phyloP scores from a whole-genome alignment of 164 flowering plant genomes.

The Chloranthus sessilifolius region DNA sequence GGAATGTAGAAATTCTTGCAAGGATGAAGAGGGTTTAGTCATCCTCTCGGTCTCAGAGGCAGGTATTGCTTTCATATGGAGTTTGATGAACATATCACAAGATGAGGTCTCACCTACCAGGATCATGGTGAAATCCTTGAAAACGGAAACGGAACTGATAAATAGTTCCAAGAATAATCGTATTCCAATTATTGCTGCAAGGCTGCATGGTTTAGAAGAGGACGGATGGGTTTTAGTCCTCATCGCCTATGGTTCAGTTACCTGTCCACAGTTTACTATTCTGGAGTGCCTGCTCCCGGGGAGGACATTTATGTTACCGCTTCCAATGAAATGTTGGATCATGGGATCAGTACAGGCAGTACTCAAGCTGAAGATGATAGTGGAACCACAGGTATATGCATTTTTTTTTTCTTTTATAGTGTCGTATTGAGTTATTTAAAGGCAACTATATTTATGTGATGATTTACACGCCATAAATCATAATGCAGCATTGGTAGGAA shows the following conservation, averaged over 20 bases:
- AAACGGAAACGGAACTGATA: conserved; percentile 7
- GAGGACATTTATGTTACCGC: conserved; percentile 21
- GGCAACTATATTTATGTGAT: too few species aligned
- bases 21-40: conserved; percentile 18
- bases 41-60: conserved; percentile 30
- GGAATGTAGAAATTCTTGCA: conserved; percentile 21
- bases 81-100: conserved; percentile 19
- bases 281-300: conserved; percentile 18
- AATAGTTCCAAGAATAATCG: conserved; percentile 22
- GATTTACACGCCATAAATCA: too few species aligned
- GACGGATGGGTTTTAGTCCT: conserved; percentile 17
- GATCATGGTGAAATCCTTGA: conserved; percentile 20
- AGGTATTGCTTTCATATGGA: conserved; percentile 32
- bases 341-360: background rate
- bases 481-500: too few species aligned
- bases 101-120: conserved; percentile 25
- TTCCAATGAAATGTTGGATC: background rate
- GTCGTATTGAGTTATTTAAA: background rate
- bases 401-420: background rate
- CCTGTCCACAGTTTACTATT: conserved; percentile 23
- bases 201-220: conserved; percentile 17
- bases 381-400: conserved; percentile 5
- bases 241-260: conserved; percentile 26
- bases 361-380: conserved; percentile 13
- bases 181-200: conserved; percentile 29